These are phyloP conservation scores for Sporothrix mexicana DNA, from an alignment of 2,329 filamentous ascomycete species.

Conservation along the genomic window DNA sequence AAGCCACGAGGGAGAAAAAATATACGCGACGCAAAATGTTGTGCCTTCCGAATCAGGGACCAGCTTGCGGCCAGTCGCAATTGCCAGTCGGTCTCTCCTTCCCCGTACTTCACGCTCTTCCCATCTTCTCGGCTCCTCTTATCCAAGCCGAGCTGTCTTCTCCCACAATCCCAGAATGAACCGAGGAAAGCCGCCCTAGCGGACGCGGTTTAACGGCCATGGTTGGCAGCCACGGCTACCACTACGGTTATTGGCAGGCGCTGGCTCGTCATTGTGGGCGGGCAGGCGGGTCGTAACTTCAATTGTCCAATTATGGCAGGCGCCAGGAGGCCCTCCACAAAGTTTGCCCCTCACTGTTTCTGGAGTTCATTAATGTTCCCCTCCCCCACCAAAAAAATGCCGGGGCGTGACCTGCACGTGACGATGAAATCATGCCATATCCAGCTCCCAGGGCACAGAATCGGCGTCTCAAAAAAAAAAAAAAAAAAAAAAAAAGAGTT, in stretches of 20 bases:
- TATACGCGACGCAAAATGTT: slow-evolving; percentile 6
- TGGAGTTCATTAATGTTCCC: background rate
- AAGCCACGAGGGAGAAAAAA: background rate
- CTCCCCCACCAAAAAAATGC: slow-evolving; percentile 17
- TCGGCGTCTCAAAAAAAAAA: background rate
- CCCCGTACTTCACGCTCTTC: slow-evolving; percentile 5
- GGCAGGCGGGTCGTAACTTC: slow-evolving; percentile 12
- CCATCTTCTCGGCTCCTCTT: slow-evolving; percentile 24
- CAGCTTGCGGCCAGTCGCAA: background rate
- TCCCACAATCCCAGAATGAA: slow-evolving; percentile 29
- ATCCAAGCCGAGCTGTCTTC: slow-evolving; percentile 19
- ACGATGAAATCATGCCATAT: background rate
- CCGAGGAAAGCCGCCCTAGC: slow-evolving; percentile 38
- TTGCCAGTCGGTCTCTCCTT: slow-evolving; percentile 1
- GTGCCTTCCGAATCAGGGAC: slow-evolving; percentile 19
- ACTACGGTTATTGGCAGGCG: slow-evolving; percentile 7
- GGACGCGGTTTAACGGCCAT: slow-evolving; percentile 21
- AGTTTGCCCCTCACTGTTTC: background rate
- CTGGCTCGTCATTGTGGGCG: slow-evolving; percentile 13
- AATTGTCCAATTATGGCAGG: slow-evolving; percentile 14
- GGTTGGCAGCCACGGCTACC: slow-evolving; percentile 21
- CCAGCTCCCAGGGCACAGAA: too few species aligned
- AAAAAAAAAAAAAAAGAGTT: background rate
- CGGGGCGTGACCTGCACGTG: background rate
- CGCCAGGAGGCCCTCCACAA: background rate